Conservation (phyloP, 2,329 filamentous ascomycete species). For the Tolypocladium sp. region DNA sequence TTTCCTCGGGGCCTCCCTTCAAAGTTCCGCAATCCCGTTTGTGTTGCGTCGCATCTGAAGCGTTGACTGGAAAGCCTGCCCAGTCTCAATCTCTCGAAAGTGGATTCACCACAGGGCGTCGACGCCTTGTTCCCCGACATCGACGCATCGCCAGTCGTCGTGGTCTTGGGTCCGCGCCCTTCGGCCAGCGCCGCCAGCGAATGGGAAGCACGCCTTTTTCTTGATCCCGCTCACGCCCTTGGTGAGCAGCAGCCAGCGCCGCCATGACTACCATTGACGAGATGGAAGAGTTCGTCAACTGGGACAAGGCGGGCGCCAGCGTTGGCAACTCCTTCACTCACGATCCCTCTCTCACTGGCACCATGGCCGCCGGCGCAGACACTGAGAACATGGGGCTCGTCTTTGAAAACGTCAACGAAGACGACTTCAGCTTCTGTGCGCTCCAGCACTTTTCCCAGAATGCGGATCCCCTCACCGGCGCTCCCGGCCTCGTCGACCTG, state of each 20-base stretch:
- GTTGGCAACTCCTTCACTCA: conserved; percentile 22
- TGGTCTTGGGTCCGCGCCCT: neutral
- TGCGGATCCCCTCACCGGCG: conserved; percentile 15
- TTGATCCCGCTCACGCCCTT: conserved; percentile 7
- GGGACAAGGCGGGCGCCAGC: conserved; percentile 40
- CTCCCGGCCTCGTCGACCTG: conserved; percentile 12
- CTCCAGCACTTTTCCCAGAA: conserved; percentile 45
- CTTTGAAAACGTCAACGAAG: conserved; percentile 45
- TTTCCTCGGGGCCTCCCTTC: neutral
- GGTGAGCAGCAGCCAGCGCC: neutral
- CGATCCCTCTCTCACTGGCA: conserved; percentile 24
- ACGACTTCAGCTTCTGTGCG: conserved; percentile 51
- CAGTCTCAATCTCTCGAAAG: neutral
- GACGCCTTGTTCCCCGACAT: neutral
- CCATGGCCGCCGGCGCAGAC: conserved; percentile 21
- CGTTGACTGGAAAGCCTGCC: neutral
- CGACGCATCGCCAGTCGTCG: neutral
- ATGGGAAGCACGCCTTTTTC: conserved; percentile 5
- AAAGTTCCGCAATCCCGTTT: neutral
- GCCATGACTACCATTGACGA: conserved; percentile 35
- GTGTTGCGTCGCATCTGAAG: neutral
- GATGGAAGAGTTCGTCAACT: conserved; percentile 56
- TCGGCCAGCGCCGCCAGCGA: conserved; percentile 3
- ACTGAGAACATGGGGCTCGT: conserved; percentile 39
- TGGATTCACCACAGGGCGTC: neutral